A percentile compares a stretch with the other conserved stretches of the same genome.
Conservation (phyloP, 228 moss, liverwort and hornwort genomes). For the Sphagnum magellanicum region DNA sequence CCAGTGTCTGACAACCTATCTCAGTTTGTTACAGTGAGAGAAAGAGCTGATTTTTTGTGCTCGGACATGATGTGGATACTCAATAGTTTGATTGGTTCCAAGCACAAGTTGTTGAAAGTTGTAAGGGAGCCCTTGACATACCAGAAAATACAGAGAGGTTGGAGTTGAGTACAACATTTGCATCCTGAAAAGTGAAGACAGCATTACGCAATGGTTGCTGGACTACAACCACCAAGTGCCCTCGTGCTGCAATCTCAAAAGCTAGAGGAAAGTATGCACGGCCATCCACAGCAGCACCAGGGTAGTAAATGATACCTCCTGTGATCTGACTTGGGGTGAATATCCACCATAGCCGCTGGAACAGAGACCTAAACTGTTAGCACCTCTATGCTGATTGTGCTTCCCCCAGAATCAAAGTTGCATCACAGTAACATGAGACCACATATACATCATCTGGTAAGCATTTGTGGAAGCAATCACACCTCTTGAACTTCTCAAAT, state of each 20-base stretch:
- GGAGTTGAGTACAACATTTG: constrained; percentile 37
- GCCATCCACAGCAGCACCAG: constrained; percentile 38
- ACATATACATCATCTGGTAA: too few relatives aligned
- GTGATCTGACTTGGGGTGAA: constrained; percentile 40
- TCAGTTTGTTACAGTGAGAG: too few relatives aligned
- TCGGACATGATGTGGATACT: too few relatives aligned
- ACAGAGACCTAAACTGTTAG: neutral
- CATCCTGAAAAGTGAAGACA: constrained; percentile 10
- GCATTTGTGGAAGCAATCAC: too few relatives aligned
- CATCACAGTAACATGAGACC: too few relatives aligned
- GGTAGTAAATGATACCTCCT: constrained; percentile 46
- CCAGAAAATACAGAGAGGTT: constrained; percentile 43
- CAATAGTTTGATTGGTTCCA: too few relatives aligned
- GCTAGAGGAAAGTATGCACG: constrained; percentile 50
- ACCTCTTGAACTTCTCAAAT: too few relatives aligned
- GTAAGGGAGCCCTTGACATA: constrained; percentile 5
- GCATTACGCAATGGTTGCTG: constrained; percentile 25
- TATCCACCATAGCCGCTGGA: constrained; percentile 51
- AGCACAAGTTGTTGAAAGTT: too few relatives aligned
- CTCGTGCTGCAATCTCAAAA: constrained; percentile 59
- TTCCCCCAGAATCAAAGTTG: too few relatives aligned
- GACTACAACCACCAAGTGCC: constrained; percentile 51
- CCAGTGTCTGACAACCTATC: too few relatives aligned
- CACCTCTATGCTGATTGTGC: too few relatives aligned
- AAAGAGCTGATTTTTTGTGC: too few relatives aligned